phyloP scores from a whole-genome alignment of 495 filamentous ascomycete species.

The Neurospora hispaniola region DNA sequence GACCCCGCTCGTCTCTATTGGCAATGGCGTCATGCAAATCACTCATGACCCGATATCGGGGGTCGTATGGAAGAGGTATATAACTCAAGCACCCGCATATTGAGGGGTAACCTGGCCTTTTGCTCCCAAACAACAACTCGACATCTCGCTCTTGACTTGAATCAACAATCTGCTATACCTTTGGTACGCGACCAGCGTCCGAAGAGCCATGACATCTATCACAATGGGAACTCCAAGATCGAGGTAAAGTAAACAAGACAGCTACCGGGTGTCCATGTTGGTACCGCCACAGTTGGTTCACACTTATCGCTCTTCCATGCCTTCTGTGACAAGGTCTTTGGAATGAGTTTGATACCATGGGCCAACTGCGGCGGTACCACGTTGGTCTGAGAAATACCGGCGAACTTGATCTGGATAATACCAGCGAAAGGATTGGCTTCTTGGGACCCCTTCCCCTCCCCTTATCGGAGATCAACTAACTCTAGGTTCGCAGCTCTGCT shows the following conservation, averaged over 20 bases:
- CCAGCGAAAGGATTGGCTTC: slow-evolving; percentile 74
- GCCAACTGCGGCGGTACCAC: not conserved
- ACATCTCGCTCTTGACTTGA: not conserved
- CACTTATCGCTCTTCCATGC: not conserved
- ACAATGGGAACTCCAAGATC: not conserved
- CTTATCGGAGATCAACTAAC: slow-evolving; percentile 22
- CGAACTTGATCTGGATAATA: slow-evolving; percentile 78
- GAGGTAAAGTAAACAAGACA: not conserved
- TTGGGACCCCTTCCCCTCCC: slow-evolving; percentile 35
- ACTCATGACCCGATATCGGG: not conserved
- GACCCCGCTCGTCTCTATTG: not conserved
- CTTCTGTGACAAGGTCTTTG: not conserved
- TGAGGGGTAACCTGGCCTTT: not conserved
- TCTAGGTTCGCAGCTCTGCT: slow-evolving; percentile 12
- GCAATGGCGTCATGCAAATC: not conserved
- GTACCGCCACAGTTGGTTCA: not conserved
- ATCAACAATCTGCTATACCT: not conserved
- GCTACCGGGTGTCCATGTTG: not conserved
- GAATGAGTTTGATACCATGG: not conserved
- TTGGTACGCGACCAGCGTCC: not conserved
- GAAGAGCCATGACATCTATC: not conserved
- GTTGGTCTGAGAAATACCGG: slow-evolving; percentile 33
- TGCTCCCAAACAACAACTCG: not conserved
- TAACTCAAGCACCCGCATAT: not conserved
- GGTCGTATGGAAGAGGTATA: not conserved